Percentiles rank a stretch among this genome's conserved stretches.
phyloP scores from a whole-genome alignment of 2,329 filamentous ascomycete species.

The Ascochyta koolunga region DNA sequence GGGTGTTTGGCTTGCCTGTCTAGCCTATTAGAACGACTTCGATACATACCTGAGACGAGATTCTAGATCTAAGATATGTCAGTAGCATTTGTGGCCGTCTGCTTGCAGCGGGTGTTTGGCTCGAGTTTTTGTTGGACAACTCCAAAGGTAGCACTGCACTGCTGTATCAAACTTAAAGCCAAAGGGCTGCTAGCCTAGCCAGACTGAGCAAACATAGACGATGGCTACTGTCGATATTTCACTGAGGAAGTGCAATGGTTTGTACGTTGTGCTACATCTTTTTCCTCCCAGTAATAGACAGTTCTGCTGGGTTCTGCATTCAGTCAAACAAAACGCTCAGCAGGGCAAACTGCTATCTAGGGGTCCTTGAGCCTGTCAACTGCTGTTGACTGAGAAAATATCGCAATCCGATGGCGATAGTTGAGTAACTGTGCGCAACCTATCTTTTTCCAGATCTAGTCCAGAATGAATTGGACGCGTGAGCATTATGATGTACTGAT shows the following conservation, averaged over 20 bases:
- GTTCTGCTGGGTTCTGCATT: not conserved
- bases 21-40: not conserved
- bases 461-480: not conserved
- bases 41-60: not conserved
- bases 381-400: not conserved
- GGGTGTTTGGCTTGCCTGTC: too few species aligned
- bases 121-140: not conserved
- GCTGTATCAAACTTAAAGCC: not conserved
- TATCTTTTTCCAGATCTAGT: not conserved
- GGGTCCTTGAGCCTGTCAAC: not conserved
- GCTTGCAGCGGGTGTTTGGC: not conserved
- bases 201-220: not conserved
- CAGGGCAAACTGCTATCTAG: not conserved
- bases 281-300: not conserved
- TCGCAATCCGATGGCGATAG: not conserved
- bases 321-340: not conserved
- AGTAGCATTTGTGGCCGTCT: not conserved
- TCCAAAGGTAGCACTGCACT: not conserved
- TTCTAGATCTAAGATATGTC: too few species aligned
- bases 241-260: constrained; percentile 4
- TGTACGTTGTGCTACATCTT: constrained; percentile 3
- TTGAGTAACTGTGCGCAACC: not conserved
- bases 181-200: not conserved
- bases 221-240: not conserved
- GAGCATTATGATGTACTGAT: not conserved